Evolutionary conservation across 2,329 filamentous ascomycete genomes (phyloP), one percentile per base, ranked within the genome.

Genomic region (Cercospora zeina): DNA sequence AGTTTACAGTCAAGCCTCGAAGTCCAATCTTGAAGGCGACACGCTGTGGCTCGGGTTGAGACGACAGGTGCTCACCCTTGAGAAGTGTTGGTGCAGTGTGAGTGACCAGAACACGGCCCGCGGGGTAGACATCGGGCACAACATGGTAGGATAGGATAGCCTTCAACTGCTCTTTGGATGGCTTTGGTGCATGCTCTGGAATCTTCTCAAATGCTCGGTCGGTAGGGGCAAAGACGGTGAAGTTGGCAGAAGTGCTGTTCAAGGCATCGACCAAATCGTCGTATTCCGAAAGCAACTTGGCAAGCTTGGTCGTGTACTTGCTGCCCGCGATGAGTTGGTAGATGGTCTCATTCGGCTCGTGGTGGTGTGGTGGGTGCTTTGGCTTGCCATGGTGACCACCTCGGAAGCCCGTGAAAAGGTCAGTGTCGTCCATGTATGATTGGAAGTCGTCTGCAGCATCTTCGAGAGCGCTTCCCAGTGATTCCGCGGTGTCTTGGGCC

Each of bases 181-280:
- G 87, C 77, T 90, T 86, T 70, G 74, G 76, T 57, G 76, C 78
- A 62, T 83, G 76, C 64, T 83, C 76, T 0, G 83, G 83, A 56
- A 86, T 81, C 76, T 83, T 85, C 62, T 88, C 85, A 69, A 97
- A 93, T 0, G 91, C 91, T 54, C 82, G 79, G 73, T 96, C 86
- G 1, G 85, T 86, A 0, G 93, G 93, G 1, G 90, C 89, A 70
- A 96, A 96, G 55, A 95, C 77, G 0, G 93, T 96, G 71, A 88
- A 85, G 75, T 93, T 93, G 21, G 84, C 80, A 36, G 83, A 77
- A 1, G 90, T 93, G 71, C 84, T 84, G 77, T 96, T 95, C 30
- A 97, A 83, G 3, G 87, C 75, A 58, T 88, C 75, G 36, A 93
- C 86, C 0, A 96, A 79, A 57, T 90, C 85, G 0, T 87, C 82